Base-by-base conservation (phyloP, 257 asterid genomes). In the Fraxinus anomala region DNA sequence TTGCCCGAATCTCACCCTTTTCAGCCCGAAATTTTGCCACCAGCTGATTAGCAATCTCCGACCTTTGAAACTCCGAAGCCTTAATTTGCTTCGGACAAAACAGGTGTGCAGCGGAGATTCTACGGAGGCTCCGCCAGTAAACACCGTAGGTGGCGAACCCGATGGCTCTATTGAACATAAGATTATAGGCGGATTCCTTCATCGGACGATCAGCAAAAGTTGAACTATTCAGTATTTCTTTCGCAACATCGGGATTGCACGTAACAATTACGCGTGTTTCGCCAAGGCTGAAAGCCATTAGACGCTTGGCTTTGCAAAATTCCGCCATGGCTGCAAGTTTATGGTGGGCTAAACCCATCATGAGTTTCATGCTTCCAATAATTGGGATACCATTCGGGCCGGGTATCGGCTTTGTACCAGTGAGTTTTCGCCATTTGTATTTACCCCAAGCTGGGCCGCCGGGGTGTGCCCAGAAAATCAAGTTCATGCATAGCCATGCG, bases 391-490 rank as follows among this genome's bases (percentile, higher is more conserved):
- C 98, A 42, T 24, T 81, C 4, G 97, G 98, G 42, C 98, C 98
- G 0, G 96, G 98, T 31, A 93, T 87, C 0, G 89, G 89, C 14
- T 77, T 80, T 1, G 79, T 24, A 0, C 19, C 49, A 5, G 83
- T 1, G 74, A 81, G 78, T 72, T 51, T 83, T 1, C 77, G 73
- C 86, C 88, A 79, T 54, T 39, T 87, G 70, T 81, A 40, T 11
- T 63, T 82, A 13, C 97, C 98, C 98, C 98, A 94, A 34, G 98
- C 96, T 4, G 98, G 89, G 42, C 98, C 98, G 40, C 98, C 97
- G 6, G 91, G 87, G 42, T 92, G 85, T 51, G 86, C 82, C 98
- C 98, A 93, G 86, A 90, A 87, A 68, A 89, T 39, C 11, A 91
- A 75, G 87, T 78, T 81, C 86, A 90, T 67, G 82, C 80, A 10